Percentiles rank a stretch among this genome's conserved stretches.
Conservation (phyloP, 2,329 filamentous ascomycete species). For the Magnaporthiopsis rhizophila region DNA sequence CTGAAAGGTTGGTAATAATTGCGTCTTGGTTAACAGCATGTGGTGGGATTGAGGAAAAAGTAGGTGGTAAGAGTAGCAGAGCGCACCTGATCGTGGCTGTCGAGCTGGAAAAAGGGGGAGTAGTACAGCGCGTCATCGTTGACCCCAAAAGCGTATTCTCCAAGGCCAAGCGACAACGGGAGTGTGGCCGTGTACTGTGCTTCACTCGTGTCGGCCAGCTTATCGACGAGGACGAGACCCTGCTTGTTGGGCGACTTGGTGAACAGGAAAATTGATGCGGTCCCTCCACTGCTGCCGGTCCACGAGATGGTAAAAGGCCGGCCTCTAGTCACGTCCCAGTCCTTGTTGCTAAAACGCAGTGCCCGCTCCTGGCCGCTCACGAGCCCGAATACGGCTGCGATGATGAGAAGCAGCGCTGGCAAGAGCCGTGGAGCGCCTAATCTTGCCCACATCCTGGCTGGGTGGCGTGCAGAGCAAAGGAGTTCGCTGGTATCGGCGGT, state of each 20-base stretch:
- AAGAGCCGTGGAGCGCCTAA: background rate
- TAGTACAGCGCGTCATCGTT: background rate
- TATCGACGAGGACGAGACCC: background rate
- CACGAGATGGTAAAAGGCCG: background rate
- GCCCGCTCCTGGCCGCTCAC: background rate
- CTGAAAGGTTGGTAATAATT: background rate
- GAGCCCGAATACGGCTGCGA: background rate
- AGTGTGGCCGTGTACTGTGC: background rate
- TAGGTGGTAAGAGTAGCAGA: too few relatives aligned
- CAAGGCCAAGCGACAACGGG: background rate
- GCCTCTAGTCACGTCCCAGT: background rate
- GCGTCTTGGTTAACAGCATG: background rate
- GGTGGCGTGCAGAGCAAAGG: background rate
- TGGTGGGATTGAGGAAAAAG: background rate
- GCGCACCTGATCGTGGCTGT: background rate
- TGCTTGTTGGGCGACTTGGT: background rate
- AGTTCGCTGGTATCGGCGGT: background rate
- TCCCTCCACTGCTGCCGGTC: background rate
- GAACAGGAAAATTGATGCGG: background rate
- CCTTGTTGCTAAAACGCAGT: background rate
- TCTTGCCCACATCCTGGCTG: background rate
- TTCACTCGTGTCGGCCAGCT: background rate
- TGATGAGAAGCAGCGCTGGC: background rate
- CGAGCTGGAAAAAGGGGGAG: background rate
- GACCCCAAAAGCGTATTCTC: background rate